Conservation (phyloP, 495 filamentous ascomycete species). For the Penicillium waksmanii region DNA sequence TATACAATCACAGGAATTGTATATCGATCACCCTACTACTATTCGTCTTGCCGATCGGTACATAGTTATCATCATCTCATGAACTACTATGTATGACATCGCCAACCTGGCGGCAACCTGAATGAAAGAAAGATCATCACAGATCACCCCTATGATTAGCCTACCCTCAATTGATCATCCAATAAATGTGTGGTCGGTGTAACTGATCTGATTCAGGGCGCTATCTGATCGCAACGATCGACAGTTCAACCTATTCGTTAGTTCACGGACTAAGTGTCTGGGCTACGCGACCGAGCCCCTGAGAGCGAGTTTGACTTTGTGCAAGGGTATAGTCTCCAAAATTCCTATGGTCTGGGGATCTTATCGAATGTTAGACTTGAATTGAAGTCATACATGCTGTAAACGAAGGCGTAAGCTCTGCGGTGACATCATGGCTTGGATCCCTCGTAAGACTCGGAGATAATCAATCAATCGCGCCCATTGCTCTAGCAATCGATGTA, state of each 20-base stretch:
- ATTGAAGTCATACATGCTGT: constrained; percentile 8
- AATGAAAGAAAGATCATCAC: background rate
- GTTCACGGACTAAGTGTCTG: background rate
- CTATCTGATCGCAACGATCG: background rate
- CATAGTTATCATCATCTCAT: background rate
- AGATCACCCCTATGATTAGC: background rate
- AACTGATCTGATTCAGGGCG: background rate
- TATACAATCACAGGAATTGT: no score
- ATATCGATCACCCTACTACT: background rate
- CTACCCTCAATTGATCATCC: background rate
- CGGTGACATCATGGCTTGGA: constrained; percentile 18
- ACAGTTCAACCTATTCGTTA: background rate
- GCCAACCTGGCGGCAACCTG: background rate
- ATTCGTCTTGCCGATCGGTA: background rate
- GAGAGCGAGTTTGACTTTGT: background rate
- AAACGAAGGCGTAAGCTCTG: background rate
- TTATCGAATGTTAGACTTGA: background rate
- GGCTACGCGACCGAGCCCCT: background rate
- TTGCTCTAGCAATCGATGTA: no score
- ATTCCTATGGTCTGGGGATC: background rate
- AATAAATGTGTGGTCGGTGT: background rate
- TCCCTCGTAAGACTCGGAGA: background rate
- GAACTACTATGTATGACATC: constrained; percentile 10
- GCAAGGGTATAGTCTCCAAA: background rate
- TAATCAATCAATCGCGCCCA: background rate